Base-by-base conservation (phyloP, 1,139 yeast genomes). In the Yamadazyma oceani region DNA sequence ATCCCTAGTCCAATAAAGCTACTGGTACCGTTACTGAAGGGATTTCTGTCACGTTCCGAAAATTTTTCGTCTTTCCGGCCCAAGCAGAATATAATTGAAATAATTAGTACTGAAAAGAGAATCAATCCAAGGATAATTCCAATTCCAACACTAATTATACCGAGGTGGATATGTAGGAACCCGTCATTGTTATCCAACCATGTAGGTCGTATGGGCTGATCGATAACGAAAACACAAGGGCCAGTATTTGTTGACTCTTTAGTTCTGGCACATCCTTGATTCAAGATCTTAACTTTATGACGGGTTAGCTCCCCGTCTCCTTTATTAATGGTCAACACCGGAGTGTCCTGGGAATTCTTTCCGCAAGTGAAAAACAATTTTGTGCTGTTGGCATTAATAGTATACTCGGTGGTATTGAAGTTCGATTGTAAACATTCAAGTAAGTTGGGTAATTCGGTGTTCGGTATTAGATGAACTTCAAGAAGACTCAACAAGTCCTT, bases 161-260 rank as follows among this genome's bases (percentile, higher is more conserved):
- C 89, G 26, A 84, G 60, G 42, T 75, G 82, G 19, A 85, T 58
- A 42, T 76, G 83, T 33, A 79, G 66, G 36, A 62, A 26, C 69
- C 75, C 40, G 5, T 49, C 49, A 16, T 56, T 50, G 2, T 54
- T 57, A 8, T 70, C 66, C 4, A 86, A 58, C 96, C 97, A 88
- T 12, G 51, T 46, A 26, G 66, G 53, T 39, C 57, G 66, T 26
- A 71, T 50, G 5, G 92, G 90, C 37, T 80, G 68, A 50, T 89
- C 96, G 23, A 88, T 67, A 14, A 85, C 61, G 41, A 87, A 77
- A 2, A 89, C 79, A 42, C 96, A 87, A 1, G 82, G 64, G 1
- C 41, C 32, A 9, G 36, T 33, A 0, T 52, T 50, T 24, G 60
- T 53, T 13, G 53, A 45, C 6, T 44, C 40, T 14, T 62, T 55